Base-by-base conservation (phyloP, 129 eudicot genomes). In the Artemisia tridentata region DNA sequence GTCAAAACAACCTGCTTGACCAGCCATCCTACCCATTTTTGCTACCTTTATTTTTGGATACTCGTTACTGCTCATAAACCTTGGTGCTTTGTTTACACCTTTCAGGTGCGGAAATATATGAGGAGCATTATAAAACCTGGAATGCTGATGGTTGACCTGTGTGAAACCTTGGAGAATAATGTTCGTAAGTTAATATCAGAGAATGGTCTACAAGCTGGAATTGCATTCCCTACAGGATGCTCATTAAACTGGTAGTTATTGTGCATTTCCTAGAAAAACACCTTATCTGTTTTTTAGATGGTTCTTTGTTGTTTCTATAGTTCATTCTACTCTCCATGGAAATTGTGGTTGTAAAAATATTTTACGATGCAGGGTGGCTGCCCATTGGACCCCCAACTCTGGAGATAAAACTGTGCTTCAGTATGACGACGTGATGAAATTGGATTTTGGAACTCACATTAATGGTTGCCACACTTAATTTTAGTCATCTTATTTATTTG, bases 181-280 rank as follows among this genome's bases (percentile, higher is more conserved):
- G 97, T 90, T 75, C 96, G 99, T 48, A 95, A 90, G 81, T 84
- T 95, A 68, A 95, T 95, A 76, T 82, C 96, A 62, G 99, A 95
- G 74, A 95, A 95, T 75, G 99, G 99, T 60, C 80, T 93, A 61
- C 88, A 93, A 80, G 99, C 99, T 53, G 99, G 99, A 72, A 93
- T 93, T 85, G 99, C 99, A 41, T 93, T 93, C 64, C 99, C 99
- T 48, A 93, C 99, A 29, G 99, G 99, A 52, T 93, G 99, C 85
- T 93, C 99, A 54, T 86, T 93, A 78, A 93, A 93, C 82, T 93
- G 92, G 99, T 93, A 84, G 16, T 38, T 16, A 12, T 78, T 63
- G 52, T 54, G 11, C 34, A 62, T 38, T 51, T 34, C 63, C 41
- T 2, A 13, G 19, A 23, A 72, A 17, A 63, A 13, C 48, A 69